Evolutionary conservation across 805 yeast species (phyloP).

Genomic region (Myxozyma melibiosi): DNA sequence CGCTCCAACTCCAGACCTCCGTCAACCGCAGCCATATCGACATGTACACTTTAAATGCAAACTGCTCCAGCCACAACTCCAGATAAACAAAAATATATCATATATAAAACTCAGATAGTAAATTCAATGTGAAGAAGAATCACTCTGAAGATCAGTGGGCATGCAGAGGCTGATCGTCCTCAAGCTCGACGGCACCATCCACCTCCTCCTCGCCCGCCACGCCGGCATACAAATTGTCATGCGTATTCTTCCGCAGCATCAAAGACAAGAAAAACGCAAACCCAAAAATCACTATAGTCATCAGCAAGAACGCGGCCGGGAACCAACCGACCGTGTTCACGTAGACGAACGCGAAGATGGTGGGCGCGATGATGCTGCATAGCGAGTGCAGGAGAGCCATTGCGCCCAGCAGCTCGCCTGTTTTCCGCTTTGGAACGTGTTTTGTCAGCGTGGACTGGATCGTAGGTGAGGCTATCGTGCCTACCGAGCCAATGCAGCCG

Average conservation of each 20-base stretch:
- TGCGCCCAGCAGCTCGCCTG: conserved; percentile 31
- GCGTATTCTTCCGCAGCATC: too few relatives aligned
- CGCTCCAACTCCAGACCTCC: not conserved
- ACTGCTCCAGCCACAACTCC: too few relatives aligned
- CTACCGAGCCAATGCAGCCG: conserved; percentile 17
- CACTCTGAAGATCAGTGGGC: not conserved
- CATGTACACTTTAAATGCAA: too few relatives aligned
- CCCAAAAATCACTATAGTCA: not conserved
- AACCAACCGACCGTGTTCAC: conserved; percentile 17
- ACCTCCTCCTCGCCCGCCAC: not conserved
- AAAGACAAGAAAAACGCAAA: not conserved
- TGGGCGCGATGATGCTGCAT: conserved; percentile 24
- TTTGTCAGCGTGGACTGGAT: conserved; percentile 30
- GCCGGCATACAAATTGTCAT: not conserved
- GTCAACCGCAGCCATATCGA: too few relatives aligned
- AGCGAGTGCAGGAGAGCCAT: conserved; percentile 22
- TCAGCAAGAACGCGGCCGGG: not conserved
- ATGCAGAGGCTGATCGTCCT: not conserved
- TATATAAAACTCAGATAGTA: too few relatives aligned
- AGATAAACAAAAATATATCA: too few relatives aligned
- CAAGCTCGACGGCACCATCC: not conserved
- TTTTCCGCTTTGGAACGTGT: conserved; percentile 20
- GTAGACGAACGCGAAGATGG: conserved; percentile 13
- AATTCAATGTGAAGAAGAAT: too few relatives aligned
- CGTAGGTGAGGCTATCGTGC: conserved; percentile 27